phyloP scores from a whole-genome alignment of 345 rosid species.

The Citrus maxima region DNA sequence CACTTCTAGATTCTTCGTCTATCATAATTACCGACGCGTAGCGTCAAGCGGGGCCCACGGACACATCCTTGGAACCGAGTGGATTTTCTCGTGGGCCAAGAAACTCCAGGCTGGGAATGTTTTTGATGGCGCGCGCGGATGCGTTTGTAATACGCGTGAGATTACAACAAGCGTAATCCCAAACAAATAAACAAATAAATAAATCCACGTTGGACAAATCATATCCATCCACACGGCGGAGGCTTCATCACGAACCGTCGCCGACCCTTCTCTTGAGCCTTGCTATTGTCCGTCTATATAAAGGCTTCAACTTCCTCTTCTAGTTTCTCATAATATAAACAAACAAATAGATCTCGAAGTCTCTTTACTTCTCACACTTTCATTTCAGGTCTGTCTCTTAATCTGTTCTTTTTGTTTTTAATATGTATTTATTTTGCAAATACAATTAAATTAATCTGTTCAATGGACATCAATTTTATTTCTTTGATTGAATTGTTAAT shows the following conservation, averaged over 20 bases:
- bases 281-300: neutral
- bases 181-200: neutral
- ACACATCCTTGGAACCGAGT: too few relatives aligned
- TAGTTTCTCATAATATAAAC: neutral
- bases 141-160: conserved; percentile 5
- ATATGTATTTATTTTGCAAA: too few relatives aligned
- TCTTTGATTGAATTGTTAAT: too few relatives aligned
- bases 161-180: neutral
- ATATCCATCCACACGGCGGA: neutral
- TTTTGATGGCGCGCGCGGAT: neutral
- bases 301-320: accelerated
- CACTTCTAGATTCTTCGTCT: conserved; percentile 1
- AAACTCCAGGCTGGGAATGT: neutral
- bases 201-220: neutral
- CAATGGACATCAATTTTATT: too few relatives aligned
- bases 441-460: neutral
- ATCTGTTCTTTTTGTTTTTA: neutral
- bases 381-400: neutral
- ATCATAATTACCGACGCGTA: neutral
- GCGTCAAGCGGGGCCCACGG: neutral
- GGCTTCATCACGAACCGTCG: neutral
- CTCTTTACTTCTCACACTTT: neutral
- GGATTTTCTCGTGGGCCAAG: neutral
- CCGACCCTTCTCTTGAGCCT: neutral
- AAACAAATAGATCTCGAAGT: neutral